Base-by-base conservation (phyloP, 2,329 filamentous ascomycete species). In the Plectosphaerella sp. region DNA sequence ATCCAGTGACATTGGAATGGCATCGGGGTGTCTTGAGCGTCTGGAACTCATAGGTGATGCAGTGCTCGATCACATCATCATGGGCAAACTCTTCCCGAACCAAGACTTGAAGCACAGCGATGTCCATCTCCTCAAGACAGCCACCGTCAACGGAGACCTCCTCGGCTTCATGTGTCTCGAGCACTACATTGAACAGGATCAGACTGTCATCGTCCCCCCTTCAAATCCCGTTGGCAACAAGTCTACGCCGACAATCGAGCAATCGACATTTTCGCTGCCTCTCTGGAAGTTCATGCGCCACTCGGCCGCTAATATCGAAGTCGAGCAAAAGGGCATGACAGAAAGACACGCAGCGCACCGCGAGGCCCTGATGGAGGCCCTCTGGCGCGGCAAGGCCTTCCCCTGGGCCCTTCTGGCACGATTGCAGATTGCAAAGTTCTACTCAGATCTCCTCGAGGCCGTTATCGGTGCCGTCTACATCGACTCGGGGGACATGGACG, bases 1-100 rank as follows among this genome's bases (percentile, higher is more conserved):
- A 0, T 92, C 89, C 0, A 75, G 64, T 59, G 67, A 64, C 43
- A 52, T 33, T 5, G 77, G 75, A 48, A 73, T 73, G 28, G 67
- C 71, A 15, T 72, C 77, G 5, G 73, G 74, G 3, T 75, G 69
- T 20, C 77, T 83, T 12, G 88, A 97, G 58, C 82, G 91, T 0
- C 78, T 97, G 1, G 93, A 97, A 63, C 96, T 94, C 61, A 72
- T 97, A 0, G 93, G 93, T 1, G 93, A 97, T 60, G 82, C 91
- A 0, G 75, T 97, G 3, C 80, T 97, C 0, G 93, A 97, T 67
- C 80, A 84, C 59, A 73, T 96, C 51, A 73, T 97, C 47, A 83
- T 89, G 8, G 73, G 71, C 0, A 75, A 71, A n/a, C 70, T 93
- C 6, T 88, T 82, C 65, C 61, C 64, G 3, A 70, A 76, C 3